These are phyloP conservation scores for Dioscorea zingiberensis DNA, from an alignment of 106 monocot species.

Conservation along the genomic window DNA sequence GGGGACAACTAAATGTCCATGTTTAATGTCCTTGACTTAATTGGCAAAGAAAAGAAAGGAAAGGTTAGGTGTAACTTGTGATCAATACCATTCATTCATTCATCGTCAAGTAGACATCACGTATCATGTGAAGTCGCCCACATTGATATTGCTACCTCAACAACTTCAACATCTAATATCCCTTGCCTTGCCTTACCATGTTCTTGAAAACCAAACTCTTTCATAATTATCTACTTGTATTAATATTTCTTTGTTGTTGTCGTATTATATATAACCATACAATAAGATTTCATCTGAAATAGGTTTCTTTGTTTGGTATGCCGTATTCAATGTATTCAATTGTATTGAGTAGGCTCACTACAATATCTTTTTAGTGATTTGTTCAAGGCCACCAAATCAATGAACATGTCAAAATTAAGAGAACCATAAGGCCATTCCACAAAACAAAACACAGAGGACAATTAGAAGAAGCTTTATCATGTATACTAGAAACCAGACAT, in stretches of 20 bases:
- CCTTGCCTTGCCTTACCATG: neutral
- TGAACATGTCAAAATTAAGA: neutral
- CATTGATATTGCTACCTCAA: neutral
- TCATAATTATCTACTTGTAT: neutral
- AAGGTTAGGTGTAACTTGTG: no score
- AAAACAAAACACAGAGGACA: neutral
- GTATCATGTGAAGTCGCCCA: neutral
- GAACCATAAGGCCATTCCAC: no score
- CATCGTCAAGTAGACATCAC: no score
- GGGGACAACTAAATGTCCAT: no score
- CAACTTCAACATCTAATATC: neutral
- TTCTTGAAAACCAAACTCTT: neutral
- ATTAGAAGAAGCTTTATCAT: neutral
- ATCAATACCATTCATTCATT: no score
- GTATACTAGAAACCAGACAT: neutral
- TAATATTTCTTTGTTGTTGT: neutral
- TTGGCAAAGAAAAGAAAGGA: no score
- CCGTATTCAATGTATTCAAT: neutral
- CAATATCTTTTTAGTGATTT: neutral
- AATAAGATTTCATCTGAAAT: neutral
- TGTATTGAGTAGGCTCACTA: neutral
- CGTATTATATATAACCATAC: neutral
- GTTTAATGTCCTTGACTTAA: no score
- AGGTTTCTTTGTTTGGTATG: neutral
- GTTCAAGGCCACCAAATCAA: neutral